Conservation (phyloP, 768 basidiomycete genomes). For the Psilocybe cubensis region DNA sequence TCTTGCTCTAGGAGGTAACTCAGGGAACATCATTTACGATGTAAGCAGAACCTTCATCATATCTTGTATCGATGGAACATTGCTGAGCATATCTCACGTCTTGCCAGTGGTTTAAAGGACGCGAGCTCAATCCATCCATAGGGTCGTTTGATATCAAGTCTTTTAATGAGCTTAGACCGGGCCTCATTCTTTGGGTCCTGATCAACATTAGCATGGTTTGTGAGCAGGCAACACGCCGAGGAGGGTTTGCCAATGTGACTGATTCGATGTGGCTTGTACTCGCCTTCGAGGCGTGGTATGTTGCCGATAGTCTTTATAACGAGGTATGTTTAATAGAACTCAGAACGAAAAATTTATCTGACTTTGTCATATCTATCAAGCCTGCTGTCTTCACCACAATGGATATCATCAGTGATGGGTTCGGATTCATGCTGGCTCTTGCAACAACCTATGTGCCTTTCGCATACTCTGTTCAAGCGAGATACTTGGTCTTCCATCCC, state of each 20-base stretch:
- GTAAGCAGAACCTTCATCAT: constrained; percentile 51
- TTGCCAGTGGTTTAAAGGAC: constrained; percentile 87
- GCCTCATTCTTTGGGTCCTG: constrained; percentile 90
- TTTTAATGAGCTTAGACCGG: constrained; percentile 87
- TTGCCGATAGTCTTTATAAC: constrained; percentile 85
- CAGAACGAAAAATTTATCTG: background rate
- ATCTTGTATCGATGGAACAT: background rate
- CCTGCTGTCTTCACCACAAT: constrained; percentile 91
- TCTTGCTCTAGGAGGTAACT: constrained; percentile 92
- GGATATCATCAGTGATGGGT: constrained; percentile 98
- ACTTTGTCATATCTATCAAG: constrained; percentile 40
- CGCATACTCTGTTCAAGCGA: constrained; percentile 90
- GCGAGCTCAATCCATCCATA: constrained; percentile 89
- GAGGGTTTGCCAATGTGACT: constrained; percentile 66
- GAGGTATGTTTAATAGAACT: constrained; percentile 80
- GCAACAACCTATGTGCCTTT: constrained; percentile 97
- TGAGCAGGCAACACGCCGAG: constrained; percentile 83
- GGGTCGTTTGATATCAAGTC: constrained; percentile 70
- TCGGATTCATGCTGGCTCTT: constrained; percentile 96
- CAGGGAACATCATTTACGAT: constrained; percentile 86
- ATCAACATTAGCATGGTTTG: constrained; percentile 91
- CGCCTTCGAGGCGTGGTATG: constrained; percentile 86
- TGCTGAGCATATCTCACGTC: background rate
- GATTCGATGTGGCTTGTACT: constrained; percentile 93
- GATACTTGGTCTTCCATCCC: constrained; percentile 91